Base-by-base conservation (phyloP, 2,329 filamentous ascomycete genomes). In the Penicillium hesseltinei region DNA sequence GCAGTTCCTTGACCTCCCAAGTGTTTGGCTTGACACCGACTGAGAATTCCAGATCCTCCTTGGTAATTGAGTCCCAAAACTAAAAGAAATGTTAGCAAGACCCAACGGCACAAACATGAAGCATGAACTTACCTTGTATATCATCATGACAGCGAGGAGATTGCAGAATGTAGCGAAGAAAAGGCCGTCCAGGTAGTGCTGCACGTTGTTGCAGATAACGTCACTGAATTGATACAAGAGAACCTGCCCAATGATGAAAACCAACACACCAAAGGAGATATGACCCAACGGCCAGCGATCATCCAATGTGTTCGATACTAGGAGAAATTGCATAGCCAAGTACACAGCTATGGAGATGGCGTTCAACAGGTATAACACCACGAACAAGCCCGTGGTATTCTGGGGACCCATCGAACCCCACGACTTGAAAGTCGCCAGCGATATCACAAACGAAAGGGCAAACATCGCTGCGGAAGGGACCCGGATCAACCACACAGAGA, bases 61-160 rank as follows among this genome's bases (percentile, higher is more conserved):
- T 92, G 23, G 94, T 99, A 75, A 99, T 99, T 17, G 92, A 97
- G 73, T 99, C 94, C 94, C 94, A 99, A 81, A 96, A 99, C 92
- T 94, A 66, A 53, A 45, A 19, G n/a, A 57, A 43, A 15, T 6
- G 63, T 78, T 69, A 77, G 72, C 17, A 40, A 38, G n/a, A 29
- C 9, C 9, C 5, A n/a, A 25, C n/a, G 13, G 7, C 2, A n/a
- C 4, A 48, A 38, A 1, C 15, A 13, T 33, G 23, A 31, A 33
- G 36, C 49, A 42, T 40, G 13, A 53, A 70, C 79, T 61, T 76
- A 88, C 91, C 88, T 99, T 99, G 84, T 99, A 99, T 38, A 99
- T 88, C 94, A 97, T 99, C 94, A 99, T 99, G 60, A 99, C 93
- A 13, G 88, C 91, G 43, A 99, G 80, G 44, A 99, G 78, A 72